Evolutionary conservation across 1,284 basidiomycete genomes (phyloP).

Genomic region (Clitocybe nebularis): DNA sequence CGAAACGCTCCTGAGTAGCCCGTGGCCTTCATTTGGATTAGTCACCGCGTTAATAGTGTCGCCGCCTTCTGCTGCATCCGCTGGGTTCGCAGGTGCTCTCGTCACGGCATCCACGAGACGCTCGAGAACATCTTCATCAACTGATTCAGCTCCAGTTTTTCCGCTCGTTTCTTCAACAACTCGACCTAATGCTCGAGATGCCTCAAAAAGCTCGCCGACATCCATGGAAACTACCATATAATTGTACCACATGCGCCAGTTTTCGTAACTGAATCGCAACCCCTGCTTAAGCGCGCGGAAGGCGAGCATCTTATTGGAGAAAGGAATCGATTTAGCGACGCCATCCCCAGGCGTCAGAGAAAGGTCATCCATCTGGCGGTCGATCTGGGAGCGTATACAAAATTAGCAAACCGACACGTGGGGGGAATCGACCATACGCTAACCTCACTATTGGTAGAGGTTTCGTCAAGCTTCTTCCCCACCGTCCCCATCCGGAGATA

Average conservation of each 20-base stretch:
- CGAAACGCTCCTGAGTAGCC: conserved; percentile 57
- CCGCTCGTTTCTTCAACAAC: conserved; percentile 80
- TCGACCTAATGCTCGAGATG: conserved; percentile 78
- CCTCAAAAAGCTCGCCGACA: conserved; percentile 88
- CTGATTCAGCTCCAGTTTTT: conserved; percentile 51
- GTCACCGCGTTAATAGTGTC: conserved; percentile 19
- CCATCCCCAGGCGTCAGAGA: conserved; percentile 9
- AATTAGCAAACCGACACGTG: conserved; percentile 6
- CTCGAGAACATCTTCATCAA: conserved; percentile 87
- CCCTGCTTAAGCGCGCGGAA: conserved; percentile 94
- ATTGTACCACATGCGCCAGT: conserved; percentile 99
- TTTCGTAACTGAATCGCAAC: conserved; percentile 80
- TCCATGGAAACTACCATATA: conserved; percentile 95
- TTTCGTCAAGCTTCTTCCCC: conserved; percentile 18
- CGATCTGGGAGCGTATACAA: conserved; percentile 1
- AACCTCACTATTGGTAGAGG: conserved; percentile 4
- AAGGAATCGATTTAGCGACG: conserved; percentile 37
- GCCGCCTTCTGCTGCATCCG: conserved; percentile 28
- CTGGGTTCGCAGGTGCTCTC: conserved; percentile 41
- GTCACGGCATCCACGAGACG: conserved; percentile 84
- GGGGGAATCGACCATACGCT: neutral
- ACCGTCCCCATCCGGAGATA: conserved; percentile 77
- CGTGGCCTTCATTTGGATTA: conserved; percentile 65
- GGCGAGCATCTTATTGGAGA: conserved; percentile 80
- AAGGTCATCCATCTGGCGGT: neutral